Percentiles rank a stretch among this genome's conserved stretches.
These are phyloP conservation scores for Lodderomyces pseudojiufengensis DNA, from an alignment of 1,139 yeast genomes.

Conservation along the genomic window DNA sequence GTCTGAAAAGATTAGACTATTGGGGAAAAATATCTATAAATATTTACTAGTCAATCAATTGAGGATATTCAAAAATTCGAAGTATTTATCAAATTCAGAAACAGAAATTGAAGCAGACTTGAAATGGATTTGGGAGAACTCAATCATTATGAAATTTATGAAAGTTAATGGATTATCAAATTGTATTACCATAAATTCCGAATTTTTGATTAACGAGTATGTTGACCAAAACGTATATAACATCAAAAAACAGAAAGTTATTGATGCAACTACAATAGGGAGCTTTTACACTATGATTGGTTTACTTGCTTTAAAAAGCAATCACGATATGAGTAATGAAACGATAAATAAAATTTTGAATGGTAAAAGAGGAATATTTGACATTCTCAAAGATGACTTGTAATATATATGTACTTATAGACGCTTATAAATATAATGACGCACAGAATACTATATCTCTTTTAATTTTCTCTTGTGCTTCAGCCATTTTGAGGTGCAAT, in stretches of 20 bases:
- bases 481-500: slow-evolving; percentile 81
- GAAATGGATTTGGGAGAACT: slow-evolving; percentile 13
- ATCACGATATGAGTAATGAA: slow-evolving; percentile 13
- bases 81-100: slow-evolving; percentile 20
- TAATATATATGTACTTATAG: not conserved
- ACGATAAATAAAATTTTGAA: slow-evolving; percentile 25
- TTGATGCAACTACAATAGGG: slow-evolving; percentile 29
- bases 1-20: slow-evolving; percentile 13
- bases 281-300: slow-evolving; percentile 43
- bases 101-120: slow-evolving; percentile 1
- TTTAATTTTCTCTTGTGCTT: slow-evolving; percentile 91
- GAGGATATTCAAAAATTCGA: slow-evolving; percentile 25
- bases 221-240: slow-evolving; percentile 10
- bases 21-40: slow-evolving; percentile 10
- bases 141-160: slow-evolving; percentile 33
- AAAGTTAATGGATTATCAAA: slow-evolving; percentile 24
- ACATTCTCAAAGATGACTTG: slow-evolving; percentile 8
- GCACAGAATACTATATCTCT: slow-evolving; percentile 98
- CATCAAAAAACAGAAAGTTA: slow-evolving; percentile 15
- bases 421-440: slow-evolving; percentile 66
- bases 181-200: slow-evolving; percentile 8
- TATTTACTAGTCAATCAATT: slow-evolving; percentile 10
- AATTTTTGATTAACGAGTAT: slow-evolving; percentile 5
- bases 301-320: slow-evolving; percentile 28
- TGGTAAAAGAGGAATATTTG: slow-evolving; percentile 25